Base-by-base conservation (phyloP, 2,329 filamentous ascomycete species). In the Colletotrichum kahawae region DNA sequence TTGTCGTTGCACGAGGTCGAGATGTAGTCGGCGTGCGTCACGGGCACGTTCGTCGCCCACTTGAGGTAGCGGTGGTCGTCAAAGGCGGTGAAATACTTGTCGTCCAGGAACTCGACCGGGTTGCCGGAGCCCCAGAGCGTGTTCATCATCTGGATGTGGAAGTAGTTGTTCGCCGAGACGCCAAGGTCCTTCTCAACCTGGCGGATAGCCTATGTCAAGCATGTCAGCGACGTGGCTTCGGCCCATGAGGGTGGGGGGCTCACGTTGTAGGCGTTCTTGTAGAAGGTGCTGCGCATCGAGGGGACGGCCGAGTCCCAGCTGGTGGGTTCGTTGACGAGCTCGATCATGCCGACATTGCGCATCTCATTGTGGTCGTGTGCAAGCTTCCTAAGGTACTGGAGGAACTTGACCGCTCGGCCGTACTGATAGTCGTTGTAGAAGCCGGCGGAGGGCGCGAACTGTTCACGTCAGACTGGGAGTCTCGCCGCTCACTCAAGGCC, bases 21-120 rank as follows among this genome's bases (percentile, higher is more conserved):
- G 54, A 93, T 84, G 76, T 92, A 92, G 9, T 83, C 85, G 3
- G 83, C 81, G 73, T 91, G 85, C 8, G 83, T 85, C 1, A 84
- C 82, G 2, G 82, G 69, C 29, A 91, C 83, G 4, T 81, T 77
- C 24, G 70, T 67, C 68, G 74, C 87, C 83, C 87, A 92, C 78
- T 91, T 92, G 31, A 90, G 81, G 79, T 92, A 93, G 24, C 89
- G 86, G 78, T 92, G 91, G 79, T 91, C 87, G 79, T 92, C 90
- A 78, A 88, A 93, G 34, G 87, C 87, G 14, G 88, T 83, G 77
- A 84, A 85, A 34, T 85, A 81, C 27, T 84, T 82, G 77, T 84
- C 82, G 4, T 84, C 80, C 10, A 92, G 82, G 66, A 83, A 84
- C 31, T 85, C 77, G 31, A 84, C 86, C 1, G 90, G 89, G 79